A percentile compares a stretch with the other conserved stretches of the same genome.
Evolutionary conservation across 2,329 filamentous ascomycete genomes (phyloP).

Genomic region (Fusarium irregulare): DNA sequence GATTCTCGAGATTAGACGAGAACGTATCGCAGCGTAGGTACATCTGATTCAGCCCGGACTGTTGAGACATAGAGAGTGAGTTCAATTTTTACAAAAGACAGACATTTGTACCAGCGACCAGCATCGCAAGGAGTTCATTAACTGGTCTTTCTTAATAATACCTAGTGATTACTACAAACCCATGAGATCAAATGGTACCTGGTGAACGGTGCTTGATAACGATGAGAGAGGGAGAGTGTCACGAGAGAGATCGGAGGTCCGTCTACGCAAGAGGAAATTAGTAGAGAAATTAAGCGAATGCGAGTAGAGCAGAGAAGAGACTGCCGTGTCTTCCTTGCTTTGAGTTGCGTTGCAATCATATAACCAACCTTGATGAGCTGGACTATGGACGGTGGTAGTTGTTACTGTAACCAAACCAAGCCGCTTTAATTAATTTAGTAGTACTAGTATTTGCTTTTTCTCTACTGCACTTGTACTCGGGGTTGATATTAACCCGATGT

Average conservation of each 20-base stretch:
- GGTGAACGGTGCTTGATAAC: background rate
- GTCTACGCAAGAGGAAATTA: background rate
- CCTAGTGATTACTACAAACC: background rate
- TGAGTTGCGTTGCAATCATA: background rate
- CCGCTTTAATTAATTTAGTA: background rate
- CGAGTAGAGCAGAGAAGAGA: background rate
- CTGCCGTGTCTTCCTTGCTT: background rate
- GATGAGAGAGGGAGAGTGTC: background rate
- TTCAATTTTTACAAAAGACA: background rate
- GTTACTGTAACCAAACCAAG: background rate
- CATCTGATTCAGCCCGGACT: background rate
- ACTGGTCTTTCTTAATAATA: background rate
- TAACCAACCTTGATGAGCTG: background rate
- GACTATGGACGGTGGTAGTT: background rate
- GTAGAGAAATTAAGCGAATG: conserved; percentile 2
- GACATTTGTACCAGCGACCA: background rate
- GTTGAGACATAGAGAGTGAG: background rate
- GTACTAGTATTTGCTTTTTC: conserved; percentile 3
- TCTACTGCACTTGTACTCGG: background rate
- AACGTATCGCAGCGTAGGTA: background rate
- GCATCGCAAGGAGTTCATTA: background rate
- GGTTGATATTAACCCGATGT: background rate
- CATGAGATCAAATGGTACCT: background rate
- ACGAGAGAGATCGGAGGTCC: background rate
- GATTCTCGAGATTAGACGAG: conserved; percentile 35